Evolutionary conservation across 352 stramenopile genomes (phyloP), one percentile per base, ranked within the genome.

Genomic region (Phytophthora pisi): DNA sequence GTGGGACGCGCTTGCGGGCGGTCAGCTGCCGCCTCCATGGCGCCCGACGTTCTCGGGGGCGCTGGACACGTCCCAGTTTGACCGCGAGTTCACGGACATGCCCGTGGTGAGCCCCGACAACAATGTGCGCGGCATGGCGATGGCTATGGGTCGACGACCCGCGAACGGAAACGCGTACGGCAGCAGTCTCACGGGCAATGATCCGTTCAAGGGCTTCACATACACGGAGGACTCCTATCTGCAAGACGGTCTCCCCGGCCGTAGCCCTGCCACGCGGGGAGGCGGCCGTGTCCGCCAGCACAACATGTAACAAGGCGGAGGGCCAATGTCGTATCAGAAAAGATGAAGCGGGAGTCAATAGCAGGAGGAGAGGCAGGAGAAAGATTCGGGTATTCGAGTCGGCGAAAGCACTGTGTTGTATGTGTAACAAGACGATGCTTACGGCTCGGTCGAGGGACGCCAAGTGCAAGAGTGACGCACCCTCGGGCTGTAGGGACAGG

Each of bases 51-150:
- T 99, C 65, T 93, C 88, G 20, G 88, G 92, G 23, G 96, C 83
- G 45, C 76, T 98, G n/a, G 96, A 99, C 82, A 99, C 96, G 42
- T 98, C 94, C 59, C 96, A 99, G 82, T 99, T 99, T 61, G 97
- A 99, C 82, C 86, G 89, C 57, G 97, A 99, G 77, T 98, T 98
- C 63, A 99, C 97, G 0, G 95, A 91, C 61, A 98, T 99, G 94
- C 97, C 97, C 8, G 90, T 99, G 31, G 88, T 97, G 68, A 98
- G 89, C 59, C 95, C 96, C 0, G 90, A 95, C 70, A 91, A 90
- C 66, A 68, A 89, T 38, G 78, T 79, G n/a, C 81, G 71, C 6
- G 79, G 80, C 36, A 85, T 89, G 58, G 78, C 74, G 1, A 87
- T 92, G 83, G 64, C 74, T 1, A 67, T 82, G 64, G 62, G 66